Base-by-base conservation (phyloP, 352 stramenopile species). In the Phytophthora syringae region DNA sequence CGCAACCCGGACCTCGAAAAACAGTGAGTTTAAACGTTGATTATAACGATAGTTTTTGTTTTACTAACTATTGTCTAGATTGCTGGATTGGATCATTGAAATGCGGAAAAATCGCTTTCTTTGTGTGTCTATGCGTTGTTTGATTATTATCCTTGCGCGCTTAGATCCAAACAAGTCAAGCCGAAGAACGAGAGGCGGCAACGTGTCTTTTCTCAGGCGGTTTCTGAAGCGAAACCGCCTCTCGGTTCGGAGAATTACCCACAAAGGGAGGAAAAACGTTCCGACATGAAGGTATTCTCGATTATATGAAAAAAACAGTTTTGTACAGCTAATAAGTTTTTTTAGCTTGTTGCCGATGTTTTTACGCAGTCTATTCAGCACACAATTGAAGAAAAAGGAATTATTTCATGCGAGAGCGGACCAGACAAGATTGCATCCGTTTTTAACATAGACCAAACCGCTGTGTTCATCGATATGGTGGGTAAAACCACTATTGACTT, bases 301-400 rank as follows among this genome's bases (percentile, higher is more conserved):
- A 21, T 11, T 5, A 2, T 42, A 52, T 54, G 9, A 32, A 5
- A 32, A 32, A 32, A 32, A 5, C 27, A 32, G 9, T 32, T 10
- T 32, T 32, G 27, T 43, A 49, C 20, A 43, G 5, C 32, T n/a
- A n/a, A n/a, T n/a, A n/a, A n/a, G n/a, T 39, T 34, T 30, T 25
- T 6, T 28, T 65, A 60, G 49, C 30, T 48, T 34, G 58, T 66
- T 60, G 48, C 40, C 1, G 32, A 39, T 9, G 22, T 45, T 32
- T 60, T 67, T 55, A 24, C n/a, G n/a, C 22, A 66, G 39, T 66
- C 58, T 37, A 66, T 60, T 49, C 30, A 67, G 18, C 25, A 51
- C 28, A 44, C 28, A 13, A 48, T 65, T 9, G 59, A 60, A 44
- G 40, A 67, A 37, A 25, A 55, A 21, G 30, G 42, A 2, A 60